phyloP scores from a whole-genome alignment of 495 filamentous ascomycete species.

The Glonium stellatum region DNA sequence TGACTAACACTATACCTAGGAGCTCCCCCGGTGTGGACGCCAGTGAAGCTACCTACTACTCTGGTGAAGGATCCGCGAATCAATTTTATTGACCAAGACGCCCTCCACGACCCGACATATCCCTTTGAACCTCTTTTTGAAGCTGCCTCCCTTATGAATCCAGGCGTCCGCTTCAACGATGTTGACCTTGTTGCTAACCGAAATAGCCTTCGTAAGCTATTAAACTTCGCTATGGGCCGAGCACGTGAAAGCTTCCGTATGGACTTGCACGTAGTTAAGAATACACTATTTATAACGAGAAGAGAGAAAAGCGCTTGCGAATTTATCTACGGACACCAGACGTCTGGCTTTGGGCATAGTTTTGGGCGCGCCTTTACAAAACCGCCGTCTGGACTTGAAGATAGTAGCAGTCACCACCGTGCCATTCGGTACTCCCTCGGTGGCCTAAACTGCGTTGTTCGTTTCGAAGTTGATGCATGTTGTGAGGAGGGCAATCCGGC shows the following conservation, averaged over 20 bases:
- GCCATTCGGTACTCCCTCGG: conserved; percentile 3
- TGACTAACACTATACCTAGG: not conserved
- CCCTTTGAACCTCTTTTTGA: conserved; percentile 5
- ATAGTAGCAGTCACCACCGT: conserved; percentile 2
- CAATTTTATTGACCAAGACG: conserved; percentile 2
- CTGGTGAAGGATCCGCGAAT: not conserved
- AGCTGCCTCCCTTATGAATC: conserved; percentile 1
- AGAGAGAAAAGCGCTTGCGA: not conserved
- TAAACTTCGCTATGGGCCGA: conserved; percentile 2
- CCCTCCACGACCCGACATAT: not conserved
- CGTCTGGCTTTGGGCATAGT: conserved; percentile 7
- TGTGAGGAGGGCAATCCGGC: not conserved
- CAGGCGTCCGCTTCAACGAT: not conserved
- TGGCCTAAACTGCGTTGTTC: conserved; percentile 4
- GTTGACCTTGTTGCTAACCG: conserved; percentile 6
- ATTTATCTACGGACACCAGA: not conserved
- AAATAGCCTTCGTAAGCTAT: conserved; percentile 7
- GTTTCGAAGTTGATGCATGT: conserved; percentile 7
- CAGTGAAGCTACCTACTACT: not conserved
- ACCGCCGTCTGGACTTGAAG: not conserved
- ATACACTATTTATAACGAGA: conserved; percentile 5
- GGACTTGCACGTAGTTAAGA: conserved; percentile 7
- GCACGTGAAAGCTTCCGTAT: conserved; percentile 3
- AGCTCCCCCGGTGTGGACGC: conserved; percentile 3
- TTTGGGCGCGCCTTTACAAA: conserved; percentile 4